phyloP scores from a whole-genome alignment of 305 asterid genomes.

The Ilex paraguariensis region DNA sequence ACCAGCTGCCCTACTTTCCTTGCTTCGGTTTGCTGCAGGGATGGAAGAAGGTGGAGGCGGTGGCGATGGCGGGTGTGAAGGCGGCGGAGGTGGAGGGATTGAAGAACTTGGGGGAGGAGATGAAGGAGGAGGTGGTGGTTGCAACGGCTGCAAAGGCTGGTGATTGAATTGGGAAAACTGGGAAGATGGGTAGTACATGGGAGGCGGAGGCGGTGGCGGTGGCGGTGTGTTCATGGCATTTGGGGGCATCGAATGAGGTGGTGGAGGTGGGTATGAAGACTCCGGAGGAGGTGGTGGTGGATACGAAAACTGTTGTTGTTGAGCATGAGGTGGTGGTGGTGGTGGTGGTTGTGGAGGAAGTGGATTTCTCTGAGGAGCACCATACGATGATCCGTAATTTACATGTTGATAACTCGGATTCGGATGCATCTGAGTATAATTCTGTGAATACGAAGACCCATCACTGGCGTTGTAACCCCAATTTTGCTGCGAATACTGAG shows the following conservation, averaged over 20 bases:
- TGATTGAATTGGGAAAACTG: conserved; percentile 38
- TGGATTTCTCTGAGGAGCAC: conserved; percentile 38
- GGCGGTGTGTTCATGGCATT: not conserved
- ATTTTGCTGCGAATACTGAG: conserved; percentile 53
- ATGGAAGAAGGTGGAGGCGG: conserved; percentile 56
- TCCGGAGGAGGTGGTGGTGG: conserved; percentile 78
- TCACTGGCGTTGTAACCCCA: conserved; percentile 57
- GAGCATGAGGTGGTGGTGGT: conserved; percentile 40
- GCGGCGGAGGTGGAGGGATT: conserved; percentile 60
- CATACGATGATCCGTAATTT: conserved; percentile 25
- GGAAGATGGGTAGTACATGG: conserved; percentile 30
- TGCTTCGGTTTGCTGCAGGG: conserved; percentile 40
- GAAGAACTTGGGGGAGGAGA: conserved; percentile 72
- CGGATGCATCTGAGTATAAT: conserved; percentile 43
- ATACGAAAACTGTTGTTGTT: conserved; percentile 45
- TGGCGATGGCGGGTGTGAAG: conserved; percentile 54
- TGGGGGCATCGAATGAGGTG: conserved; percentile 20
- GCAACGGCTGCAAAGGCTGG: conserved; percentile 29
- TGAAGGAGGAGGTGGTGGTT: conserved; percentile 44
- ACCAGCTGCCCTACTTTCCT: conserved; percentile 37
- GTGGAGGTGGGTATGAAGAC: conserved; percentile 45
- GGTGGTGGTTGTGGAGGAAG: conserved; percentile 39
- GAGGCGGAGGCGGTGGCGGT: conserved; percentile 12
- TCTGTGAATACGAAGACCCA: conserved; percentile 35
- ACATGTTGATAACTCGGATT: conserved; percentile 45